Evolutionary conservation across 306 rosid genomes (phyloP), one percentile per base, ranked within the genome.

Genomic region (Citrullus mucosospermus): DNA sequence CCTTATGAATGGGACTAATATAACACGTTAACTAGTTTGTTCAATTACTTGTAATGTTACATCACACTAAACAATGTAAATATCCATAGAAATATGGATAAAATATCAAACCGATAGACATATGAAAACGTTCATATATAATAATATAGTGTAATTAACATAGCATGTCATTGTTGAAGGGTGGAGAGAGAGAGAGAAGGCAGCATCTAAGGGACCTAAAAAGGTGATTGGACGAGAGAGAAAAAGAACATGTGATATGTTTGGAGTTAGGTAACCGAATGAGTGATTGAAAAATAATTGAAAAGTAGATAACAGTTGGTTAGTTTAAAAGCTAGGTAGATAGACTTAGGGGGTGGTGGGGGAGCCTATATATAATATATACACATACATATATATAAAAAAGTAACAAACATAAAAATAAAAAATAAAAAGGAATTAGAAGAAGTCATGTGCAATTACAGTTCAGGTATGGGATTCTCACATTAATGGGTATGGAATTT

Each of bases 221-320:
- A 44, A 43, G 13, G 20, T 70, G 57, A 46, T 46, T 22, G 76
- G 77, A 51, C 6, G 59, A 53, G 46, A 3, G 59, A 54, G 55
- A 41, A 22, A 54, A 59, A 68, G 77, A 70, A 59, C 90, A 87
- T 83, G 88, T 87, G 88, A 80, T 39, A 74, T 81, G 88, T 85
- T 85, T 68, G 83, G 75, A 74, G 87, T 86, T 81, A 78, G 90
- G 88, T 85, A 85, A 78, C 84, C 83, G 84, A 82, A 85, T 80
- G 74, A 74, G 57, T 16, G 61, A 54, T 61, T 82, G 48, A 11
- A 75, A 34, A 75, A 83, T 66, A 32, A 63, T 17, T 20, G 57
- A 78, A 79, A 59, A 55, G 50, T 34, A 81, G 54, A 80, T 71
- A 85, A 78, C 57, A 73, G 81, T 82, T 78, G 69, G 74, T 68